Conservation (phyloP, 2,329 filamentous ascomycete species). For the Exophiala sp. region DNA sequence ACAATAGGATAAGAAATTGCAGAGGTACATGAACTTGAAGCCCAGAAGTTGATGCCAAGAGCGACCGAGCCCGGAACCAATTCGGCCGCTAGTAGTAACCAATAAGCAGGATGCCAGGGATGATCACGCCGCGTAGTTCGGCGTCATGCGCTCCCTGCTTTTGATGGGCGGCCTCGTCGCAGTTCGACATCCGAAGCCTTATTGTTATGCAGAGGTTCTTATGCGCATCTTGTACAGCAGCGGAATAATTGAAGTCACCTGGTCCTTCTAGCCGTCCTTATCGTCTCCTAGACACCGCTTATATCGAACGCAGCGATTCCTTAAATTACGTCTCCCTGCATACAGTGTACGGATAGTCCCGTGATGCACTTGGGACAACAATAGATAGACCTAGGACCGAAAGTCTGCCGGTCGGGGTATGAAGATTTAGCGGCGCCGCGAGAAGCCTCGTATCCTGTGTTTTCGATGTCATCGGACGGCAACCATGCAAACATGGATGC, state of each 20-base stretch:
- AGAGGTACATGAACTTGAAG: too few species aligned
- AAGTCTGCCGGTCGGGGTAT: too few species aligned
- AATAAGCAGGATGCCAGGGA: too few species aligned
- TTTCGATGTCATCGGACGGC: slow-evolving; percentile 17
- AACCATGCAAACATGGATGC: slow-evolving; percentile 20
- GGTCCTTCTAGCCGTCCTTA: neutral
- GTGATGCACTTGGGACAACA: too few species aligned
- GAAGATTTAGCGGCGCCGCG: neutral
- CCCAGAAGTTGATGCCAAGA: neutral
- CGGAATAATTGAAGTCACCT: neutral
- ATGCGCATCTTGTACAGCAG: neutral
- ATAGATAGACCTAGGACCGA: too few species aligned
- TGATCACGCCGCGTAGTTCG: too few species aligned
- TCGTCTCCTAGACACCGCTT: too few species aligned
- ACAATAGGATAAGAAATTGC: neutral
- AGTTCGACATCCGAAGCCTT: neutral
- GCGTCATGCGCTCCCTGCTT: neutral
- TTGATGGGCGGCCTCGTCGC: slow-evolving; percentile 1
- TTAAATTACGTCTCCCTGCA: too few species aligned
- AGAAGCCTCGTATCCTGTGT: neutral
- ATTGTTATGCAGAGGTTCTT: neutral
- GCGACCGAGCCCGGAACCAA: neutral
- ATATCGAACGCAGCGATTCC: too few species aligned
- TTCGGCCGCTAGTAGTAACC: too few species aligned
- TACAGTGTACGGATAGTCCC: too few species aligned